phyloP scores from a whole-genome alignment of 1,284 basidiomycete species.

The Testicularia cyperi region DNA sequence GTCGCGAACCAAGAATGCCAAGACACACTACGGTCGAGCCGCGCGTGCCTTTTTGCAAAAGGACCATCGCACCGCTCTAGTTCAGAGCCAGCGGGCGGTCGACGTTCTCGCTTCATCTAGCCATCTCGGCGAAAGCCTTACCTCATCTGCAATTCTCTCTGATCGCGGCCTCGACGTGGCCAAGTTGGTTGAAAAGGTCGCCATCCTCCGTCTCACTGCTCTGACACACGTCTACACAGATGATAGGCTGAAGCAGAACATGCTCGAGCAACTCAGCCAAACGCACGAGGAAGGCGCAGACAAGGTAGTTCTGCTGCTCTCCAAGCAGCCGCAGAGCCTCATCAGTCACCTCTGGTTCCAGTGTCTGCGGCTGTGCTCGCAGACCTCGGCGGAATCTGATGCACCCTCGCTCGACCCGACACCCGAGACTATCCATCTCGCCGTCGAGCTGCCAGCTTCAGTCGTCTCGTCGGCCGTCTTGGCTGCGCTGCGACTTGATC shows the following conservation, averaged over 20 bases:
- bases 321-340: constrained; percentile 27
- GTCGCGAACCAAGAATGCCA: constrained; percentile 27
- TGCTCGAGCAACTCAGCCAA: constrained; percentile 13
- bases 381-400: constrained; percentile 15
- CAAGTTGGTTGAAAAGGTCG: constrained; percentile 21
- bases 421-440: constrained; percentile 18
- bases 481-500: constrained; percentile 40
- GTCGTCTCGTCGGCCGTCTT: constrained; percentile 42
- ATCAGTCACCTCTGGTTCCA: constrained; percentile 45
- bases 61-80: constrained; percentile 27
- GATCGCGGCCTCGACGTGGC: constrained; percentile 12
- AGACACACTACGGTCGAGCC: constrained; percentile 20
- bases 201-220: constrained; percentile 39
- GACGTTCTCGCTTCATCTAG: constrained; percentile 12
- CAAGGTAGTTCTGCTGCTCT: constrained; percentile 15
- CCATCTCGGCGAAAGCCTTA: constrained; percentile 26
- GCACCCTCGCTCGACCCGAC: constrained; percentile 34
- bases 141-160: constrained; percentile 12
- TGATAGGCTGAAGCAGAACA: neutral
- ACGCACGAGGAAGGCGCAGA: constrained; percentile 10
- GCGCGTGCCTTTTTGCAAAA: constrained; percentile 45
- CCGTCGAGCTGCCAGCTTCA: constrained; percentile 32
- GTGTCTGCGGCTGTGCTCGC: constrained; percentile 23
- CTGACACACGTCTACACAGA: constrained; percentile 36
- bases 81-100: constrained; percentile 30